A percentile compares a stretch with the other conserved stretches of the same genome.
These are phyloP conservation scores for Neoboletus subvelutipes DNA, from an alignment of 768 basidiomycete genomes.

Conservation along the genomic window DNA sequence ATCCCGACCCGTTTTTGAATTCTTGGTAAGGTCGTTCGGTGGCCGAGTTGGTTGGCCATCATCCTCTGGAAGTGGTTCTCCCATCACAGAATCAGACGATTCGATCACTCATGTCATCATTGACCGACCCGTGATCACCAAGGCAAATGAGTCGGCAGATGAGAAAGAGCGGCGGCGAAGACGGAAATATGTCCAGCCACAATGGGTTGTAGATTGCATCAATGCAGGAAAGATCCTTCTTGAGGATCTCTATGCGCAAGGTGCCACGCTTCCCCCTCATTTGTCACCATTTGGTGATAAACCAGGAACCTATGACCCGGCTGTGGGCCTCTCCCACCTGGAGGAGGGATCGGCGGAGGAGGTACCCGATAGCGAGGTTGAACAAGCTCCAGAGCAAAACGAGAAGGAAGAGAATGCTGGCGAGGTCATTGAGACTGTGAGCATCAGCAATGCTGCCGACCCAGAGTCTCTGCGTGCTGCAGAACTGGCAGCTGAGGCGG, in stretches of 20 bases:
- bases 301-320: conserved; percentile 74
- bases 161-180: conserved; percentile 61
- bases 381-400: conserved; percentile 18
- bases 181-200: conserved; percentile 91
- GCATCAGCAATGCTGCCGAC: conserved; percentile 46
- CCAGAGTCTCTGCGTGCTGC: conserved; percentile 74
- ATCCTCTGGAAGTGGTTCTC: conserved; percentile 80
- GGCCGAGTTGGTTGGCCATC: conserved; percentile 89
- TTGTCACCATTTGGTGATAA: conserved; percentile 91
- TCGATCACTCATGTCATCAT: conserved; percentile 94
- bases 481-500: conserved; percentile 89
- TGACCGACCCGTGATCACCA: conserved; percentile 72
- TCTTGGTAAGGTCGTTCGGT: conserved; percentile 88
- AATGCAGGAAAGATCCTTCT: conserved; percentile 83
- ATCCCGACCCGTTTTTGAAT: conserved; percentile 90
- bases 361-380: conserved; percentile 31
- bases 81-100: conserved; percentile 72
- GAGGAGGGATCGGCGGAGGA: conserved; percentile 31
- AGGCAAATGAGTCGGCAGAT: conserved; percentile 48
- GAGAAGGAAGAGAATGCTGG: conserved; percentile 29
- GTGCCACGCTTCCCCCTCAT: conserved; percentile 87
- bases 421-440: conserved; percentile 29
- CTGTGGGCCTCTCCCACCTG: conserved; percentile 30
- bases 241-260: conserved; percentile 84
- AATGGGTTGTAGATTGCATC: conserved; percentile 97